Conservation (phyloP, 2,329 filamentous ascomycete genomes). For the Colletotrichum sp. region DNA sequence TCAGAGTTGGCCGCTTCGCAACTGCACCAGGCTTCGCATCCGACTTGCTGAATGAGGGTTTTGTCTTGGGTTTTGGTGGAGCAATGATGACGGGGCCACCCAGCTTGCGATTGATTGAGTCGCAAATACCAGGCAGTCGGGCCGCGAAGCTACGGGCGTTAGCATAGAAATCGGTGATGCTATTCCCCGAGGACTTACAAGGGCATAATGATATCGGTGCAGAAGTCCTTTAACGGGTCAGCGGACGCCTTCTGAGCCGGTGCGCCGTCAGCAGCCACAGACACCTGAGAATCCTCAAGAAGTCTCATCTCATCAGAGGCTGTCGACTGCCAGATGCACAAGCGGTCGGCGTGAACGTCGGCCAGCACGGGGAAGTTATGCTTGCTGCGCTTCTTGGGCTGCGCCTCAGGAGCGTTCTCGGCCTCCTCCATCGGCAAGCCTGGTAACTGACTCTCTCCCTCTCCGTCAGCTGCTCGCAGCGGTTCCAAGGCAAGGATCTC, state of each 20-base stretch:
- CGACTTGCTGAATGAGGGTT: constrained; percentile 44
- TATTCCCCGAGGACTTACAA: constrained; percentile 59
- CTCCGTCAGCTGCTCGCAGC: constrained; percentile 44
- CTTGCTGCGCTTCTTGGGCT: constrained; percentile 62
- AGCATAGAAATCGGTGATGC: constrained; percentile 28
- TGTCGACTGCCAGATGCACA: constrained; percentile 86
- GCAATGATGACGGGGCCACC: constrained; percentile 72
- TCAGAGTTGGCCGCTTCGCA: constrained; percentile 50
- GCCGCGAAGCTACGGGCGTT: constrained; percentile 68
- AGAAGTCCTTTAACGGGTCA: constrained; percentile 78
- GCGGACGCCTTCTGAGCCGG: constrained; percentile 47
- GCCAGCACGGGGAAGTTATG: constrained; percentile 70
- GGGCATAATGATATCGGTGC: constrained; percentile 79
- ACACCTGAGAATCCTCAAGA: constrained; percentile 52
- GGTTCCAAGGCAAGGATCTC: constrained; percentile 77
- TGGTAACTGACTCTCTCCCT: constrained; percentile 52
- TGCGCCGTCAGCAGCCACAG: constrained; percentile 36
- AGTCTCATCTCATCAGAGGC: constrained; percentile 63
- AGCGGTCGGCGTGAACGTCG: constrained; percentile 76
- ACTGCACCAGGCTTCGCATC: constrained; percentile 58
- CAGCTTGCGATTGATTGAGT: constrained; percentile 75
- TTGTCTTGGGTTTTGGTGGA: constrained; percentile 55
- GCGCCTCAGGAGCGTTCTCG: constrained; percentile 33
- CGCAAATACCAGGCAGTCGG: constrained; percentile 74
- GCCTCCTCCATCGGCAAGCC: constrained; percentile 42